A percentile compares a stretch with the other conserved stretches of the same genome.
phyloP scores from a whole-genome alignment of 2,329 filamentous ascomycete species.

The Myriosclerotinia duriaeana region DNA sequence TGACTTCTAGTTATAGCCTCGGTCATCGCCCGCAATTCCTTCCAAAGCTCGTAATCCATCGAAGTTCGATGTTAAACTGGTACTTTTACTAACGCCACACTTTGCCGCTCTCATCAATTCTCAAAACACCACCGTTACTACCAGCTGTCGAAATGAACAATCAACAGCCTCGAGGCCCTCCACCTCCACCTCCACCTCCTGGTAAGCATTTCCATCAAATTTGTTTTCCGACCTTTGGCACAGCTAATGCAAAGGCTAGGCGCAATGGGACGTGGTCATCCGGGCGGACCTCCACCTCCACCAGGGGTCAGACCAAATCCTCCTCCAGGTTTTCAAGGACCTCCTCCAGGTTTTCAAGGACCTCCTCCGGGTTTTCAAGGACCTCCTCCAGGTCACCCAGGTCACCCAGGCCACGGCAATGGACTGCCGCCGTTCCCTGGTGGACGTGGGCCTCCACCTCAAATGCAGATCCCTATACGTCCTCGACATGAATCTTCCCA shows the following conservation, averaged over 20 bases:
- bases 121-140: not conserved
- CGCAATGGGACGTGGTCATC: not conserved
- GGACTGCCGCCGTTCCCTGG: not conserved
- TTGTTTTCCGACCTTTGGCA: not conserved
- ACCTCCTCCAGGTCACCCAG: not conserved
- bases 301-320: not conserved
- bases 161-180: not conserved
- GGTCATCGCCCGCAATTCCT: not conserved
- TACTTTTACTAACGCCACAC: not conserved
- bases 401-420: not conserved
- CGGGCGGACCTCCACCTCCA: not conserved
- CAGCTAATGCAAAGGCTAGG: not conserved
- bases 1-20: slow-evolving; percentile 18
- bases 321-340: not conserved
- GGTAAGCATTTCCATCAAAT: not conserved
- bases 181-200: not conserved
- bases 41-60: not conserved
- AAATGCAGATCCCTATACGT: slow-evolving; percentile 21
- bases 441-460: not conserved
- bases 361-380: not conserved
- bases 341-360: not conserved
- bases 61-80: not conserved
- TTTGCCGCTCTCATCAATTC: not conserved
- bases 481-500: slow-evolving; percentile 18
- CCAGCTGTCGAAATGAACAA: slow-evolving; percentile 4